A percentile compares a stretch with the other conserved stretches of the same genome.
These are phyloP conservation scores for Hirsutella thompsonii DNA, from an alignment of 2,329 filamentous ascomycete genomes.

Conservation along the genomic window DNA sequence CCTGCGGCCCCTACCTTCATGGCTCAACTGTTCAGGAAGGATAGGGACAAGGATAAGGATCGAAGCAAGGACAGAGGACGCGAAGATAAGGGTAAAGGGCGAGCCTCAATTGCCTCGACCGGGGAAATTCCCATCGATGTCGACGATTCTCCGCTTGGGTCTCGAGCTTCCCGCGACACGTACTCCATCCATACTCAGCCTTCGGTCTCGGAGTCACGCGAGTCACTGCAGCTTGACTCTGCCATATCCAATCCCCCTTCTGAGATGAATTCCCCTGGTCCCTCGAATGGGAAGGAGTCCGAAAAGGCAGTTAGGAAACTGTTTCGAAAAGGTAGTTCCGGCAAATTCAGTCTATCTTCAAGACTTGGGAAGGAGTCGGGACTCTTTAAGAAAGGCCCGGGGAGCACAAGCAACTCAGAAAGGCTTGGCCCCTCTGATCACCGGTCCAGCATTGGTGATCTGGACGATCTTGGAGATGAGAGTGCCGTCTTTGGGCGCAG, in stretches of 20 bases:
- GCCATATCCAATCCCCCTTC: slow-evolving; percentile 44
- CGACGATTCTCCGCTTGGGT: slow-evolving; percentile 38
- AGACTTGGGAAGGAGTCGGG: slow-evolving; percentile 39
- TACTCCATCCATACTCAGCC: slow-evolving; percentile 44
- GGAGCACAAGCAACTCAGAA: slow-evolving; percentile 44
- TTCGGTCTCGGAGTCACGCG: slow-evolving; percentile 47
- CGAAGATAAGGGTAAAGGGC: slow-evolving; percentile 19
- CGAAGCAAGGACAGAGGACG: slow-evolving; percentile 18
- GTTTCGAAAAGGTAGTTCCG: slow-evolving; percentile 51
- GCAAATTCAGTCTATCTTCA: slow-evolving; percentile 51
- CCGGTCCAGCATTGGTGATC: slow-evolving; percentile 44
- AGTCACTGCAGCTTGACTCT: slow-evolving; percentile 43
- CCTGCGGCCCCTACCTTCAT: slow-evolving; percentile 84
- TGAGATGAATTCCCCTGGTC: slow-evolving; percentile 30
- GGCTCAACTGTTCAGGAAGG: slow-evolving; percentile 47
- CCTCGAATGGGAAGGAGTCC: slow-evolving; percentile 31
- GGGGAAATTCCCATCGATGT: slow-evolving; percentile 22
- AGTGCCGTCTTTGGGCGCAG: slow-evolving; percentile 30
- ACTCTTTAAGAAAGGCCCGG: slow-evolving; percentile 46
- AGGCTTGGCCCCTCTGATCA: slow-evolving; percentile 39
- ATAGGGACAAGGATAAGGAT: slow-evolving; percentile 26
- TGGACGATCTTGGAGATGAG: slow-evolving; percentile 39
- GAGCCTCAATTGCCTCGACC: slow-evolving; percentile 20
- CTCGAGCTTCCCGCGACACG: slow-evolving; percentile 42
- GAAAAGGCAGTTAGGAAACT: slow-evolving; percentile 48